A percentile compares a stretch with the other conserved stretches of the same genome.
phyloP scores from a whole-genome alignment of 352 stramenopile genomes.

The Aphanomyces stellatus region DNA sequence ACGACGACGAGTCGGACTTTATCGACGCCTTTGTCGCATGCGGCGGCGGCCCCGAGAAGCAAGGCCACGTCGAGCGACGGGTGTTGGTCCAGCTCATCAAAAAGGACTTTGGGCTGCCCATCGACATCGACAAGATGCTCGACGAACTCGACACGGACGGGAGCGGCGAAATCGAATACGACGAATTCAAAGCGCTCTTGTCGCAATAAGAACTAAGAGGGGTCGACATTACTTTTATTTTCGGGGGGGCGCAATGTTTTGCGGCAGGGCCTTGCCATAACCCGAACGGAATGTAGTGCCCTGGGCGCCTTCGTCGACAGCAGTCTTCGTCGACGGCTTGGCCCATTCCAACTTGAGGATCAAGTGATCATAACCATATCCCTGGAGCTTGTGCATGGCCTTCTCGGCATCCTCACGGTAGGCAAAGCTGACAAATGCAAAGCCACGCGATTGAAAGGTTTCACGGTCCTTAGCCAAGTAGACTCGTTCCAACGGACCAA shows the following conservation, averaged over 20 bases:
- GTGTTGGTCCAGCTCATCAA: constrained; percentile 93
- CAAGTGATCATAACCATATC: constrained; percentile 99
- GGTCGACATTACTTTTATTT: constrained; percentile 38
- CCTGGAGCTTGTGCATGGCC: constrained; percentile 95
- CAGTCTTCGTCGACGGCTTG: constrained; percentile 89
- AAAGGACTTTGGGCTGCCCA: constrained; percentile 92
- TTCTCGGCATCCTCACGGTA: constrained; percentile 93
- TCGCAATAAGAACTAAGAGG: constrained; percentile 65
- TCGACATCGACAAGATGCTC: constrained; percentile 95
- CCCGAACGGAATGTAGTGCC: constrained; percentile 82
- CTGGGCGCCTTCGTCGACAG: constrained; percentile 60
- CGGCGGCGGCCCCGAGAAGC: constrained; percentile 87
- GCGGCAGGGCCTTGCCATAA: constrained; percentile 81
- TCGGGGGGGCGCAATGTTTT: constrained; percentile 74
- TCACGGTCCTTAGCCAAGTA: constrained; percentile 98
- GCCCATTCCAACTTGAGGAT: constrained; percentile 99
- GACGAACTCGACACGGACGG: constrained; percentile 93
- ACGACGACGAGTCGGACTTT: constrained; percentile 96
- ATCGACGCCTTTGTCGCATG: constrained; percentile 96
- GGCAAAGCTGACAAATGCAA: constrained; percentile 98
- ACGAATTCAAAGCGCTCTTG: constrained; percentile 92
- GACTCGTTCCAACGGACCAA: constrained; percentile 94
- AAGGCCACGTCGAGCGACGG: constrained; percentile 82
- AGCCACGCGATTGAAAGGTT: constrained; percentile 95
- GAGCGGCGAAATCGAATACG: constrained; percentile 93